These are phyloP conservation scores for Ceratobasidium sp. DNA, from an alignment of 1,284 basidiomycete genomes.

Conservation along the genomic window DNA sequence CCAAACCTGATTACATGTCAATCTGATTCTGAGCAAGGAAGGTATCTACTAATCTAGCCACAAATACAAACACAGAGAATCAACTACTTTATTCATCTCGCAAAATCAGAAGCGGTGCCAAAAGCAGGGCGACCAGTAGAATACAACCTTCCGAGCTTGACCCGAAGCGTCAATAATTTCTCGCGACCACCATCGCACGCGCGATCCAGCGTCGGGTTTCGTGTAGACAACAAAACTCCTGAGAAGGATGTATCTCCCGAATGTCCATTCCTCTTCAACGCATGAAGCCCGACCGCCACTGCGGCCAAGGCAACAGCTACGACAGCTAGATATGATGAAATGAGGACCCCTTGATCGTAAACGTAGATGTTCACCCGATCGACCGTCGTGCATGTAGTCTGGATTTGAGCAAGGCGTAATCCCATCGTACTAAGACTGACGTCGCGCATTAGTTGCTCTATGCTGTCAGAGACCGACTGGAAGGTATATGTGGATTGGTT, in stretches of 20 bases:
- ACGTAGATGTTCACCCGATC: slow-evolving; percentile 25
- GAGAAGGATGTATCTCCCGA: slow-evolving; percentile 38
- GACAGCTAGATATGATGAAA: slow-evolving; percentile 11
- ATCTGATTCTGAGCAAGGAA: not conserved
- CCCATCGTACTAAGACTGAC: slow-evolving; percentile 16
- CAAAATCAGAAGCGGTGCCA: slow-evolving; percentile 15
- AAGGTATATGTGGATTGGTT: slow-evolving; percentile 28
- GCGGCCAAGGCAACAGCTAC: not conserved
- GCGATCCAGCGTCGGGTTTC: slow-evolving; percentile 41
- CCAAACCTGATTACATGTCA: not conserved
- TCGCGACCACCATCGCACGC: slow-evolving; percentile 39
- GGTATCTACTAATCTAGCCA: not conserved
- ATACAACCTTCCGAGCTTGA: slow-evolving; percentile 24
- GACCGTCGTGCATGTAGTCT: slow-evolving; percentile 16
- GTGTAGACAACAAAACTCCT: slow-evolving; percentile 25
- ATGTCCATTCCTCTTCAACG: slow-evolving; percentile 37
- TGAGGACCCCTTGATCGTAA: slow-evolving; percentile 19
- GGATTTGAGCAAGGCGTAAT: not conserved
- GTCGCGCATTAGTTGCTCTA: slow-evolving; percentile 36
- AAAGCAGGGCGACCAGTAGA: slow-evolving; percentile 30
- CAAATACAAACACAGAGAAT: not conserved
- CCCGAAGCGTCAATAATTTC: slow-evolving; percentile 14
- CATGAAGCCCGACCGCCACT: slow-evolving; percentile 19
- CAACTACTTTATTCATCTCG: not conserved
- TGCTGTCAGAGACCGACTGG: not conserved